A percentile compares a stretch with the other conserved stretches of the same genome.
Evolutionary conservation across 176 grass and related monocot species (phyloP).

Genomic region (Triticum aestivum): DNA sequence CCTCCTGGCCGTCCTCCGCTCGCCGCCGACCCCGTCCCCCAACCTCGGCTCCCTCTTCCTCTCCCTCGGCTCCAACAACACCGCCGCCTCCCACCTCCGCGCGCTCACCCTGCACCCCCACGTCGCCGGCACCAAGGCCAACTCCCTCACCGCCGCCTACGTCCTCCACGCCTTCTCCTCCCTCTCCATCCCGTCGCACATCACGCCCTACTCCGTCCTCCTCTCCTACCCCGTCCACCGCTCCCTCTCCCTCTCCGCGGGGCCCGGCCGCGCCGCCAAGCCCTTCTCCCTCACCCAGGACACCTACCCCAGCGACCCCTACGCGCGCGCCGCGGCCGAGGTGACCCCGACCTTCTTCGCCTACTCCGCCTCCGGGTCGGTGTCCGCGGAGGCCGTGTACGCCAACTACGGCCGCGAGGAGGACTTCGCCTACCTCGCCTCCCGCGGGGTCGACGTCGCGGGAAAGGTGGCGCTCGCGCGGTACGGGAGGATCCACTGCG

Average conservation of each 20-base stretch:
- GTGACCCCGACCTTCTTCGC: conserved; percentile 76
- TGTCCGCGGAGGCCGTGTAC: conserved; percentile 65
- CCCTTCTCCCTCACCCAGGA: conserved; percentile 57
- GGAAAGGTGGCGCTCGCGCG: conserved; percentile 63
- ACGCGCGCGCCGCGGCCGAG: conserved; percentile 41
- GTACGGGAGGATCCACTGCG: conserved; percentile 80
- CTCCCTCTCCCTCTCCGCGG: conserved; percentile 59
- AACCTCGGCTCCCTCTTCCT: conserved; percentile 72
- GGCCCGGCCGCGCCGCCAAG: conserved; percentile 13
- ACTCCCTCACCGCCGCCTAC: conserved; percentile 51
- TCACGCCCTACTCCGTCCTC: conserved; percentile 66
- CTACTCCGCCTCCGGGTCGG: conserved; percentile 68
- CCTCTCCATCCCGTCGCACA: conserved; percentile 48
- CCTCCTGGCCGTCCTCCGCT: conserved; percentile 10
- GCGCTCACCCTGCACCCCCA: conserved; percentile 75
- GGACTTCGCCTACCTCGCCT: conserved; percentile 60
- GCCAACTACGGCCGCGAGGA: conserved; percentile 76
- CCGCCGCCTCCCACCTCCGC: conserved; percentile 70
- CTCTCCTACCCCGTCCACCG: conserved; percentile 71
- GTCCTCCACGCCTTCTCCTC: conserved; percentile 43
- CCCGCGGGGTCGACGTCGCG: conserved; percentile 60
- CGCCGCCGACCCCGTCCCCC: not conserved
- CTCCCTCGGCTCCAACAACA: conserved; percentile 65
- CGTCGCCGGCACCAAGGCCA: conserved; percentile 58
- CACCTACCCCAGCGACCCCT: conserved; percentile 52